Evolutionary conservation across 2,329 filamentous ascomycete genomes (phyloP), one percentile per base, ranked within the genome.

Genomic region (Colletotrichum sp.): DNA sequence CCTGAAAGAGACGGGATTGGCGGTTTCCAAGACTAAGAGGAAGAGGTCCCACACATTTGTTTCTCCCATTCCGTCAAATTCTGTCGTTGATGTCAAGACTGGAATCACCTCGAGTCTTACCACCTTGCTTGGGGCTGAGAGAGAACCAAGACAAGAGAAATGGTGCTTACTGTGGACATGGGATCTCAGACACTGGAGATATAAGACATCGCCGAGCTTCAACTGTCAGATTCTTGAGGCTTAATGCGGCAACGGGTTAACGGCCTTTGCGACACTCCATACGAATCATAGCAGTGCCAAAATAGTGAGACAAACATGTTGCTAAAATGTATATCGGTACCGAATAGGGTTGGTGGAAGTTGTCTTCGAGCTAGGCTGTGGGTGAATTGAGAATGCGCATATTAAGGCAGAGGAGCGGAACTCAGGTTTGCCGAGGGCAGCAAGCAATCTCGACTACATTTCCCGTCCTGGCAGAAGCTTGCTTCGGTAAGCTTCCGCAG

Each of bases 351-450:
- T 21, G 44, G 10, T 49, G 15, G 3, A 49, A 6, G 18, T 21
- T n/a, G 3, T 49, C 18, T 21, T 49, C 44, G 18, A 49, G 44
- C 44, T 49, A 13, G 44, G n/a, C 0, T 3, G 10, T 49, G n/a
- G 1, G 4, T 49, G 44, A 4, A 6, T 10, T 12, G 28, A 30
- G 28, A 30, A 30, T 30, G 28, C 2, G n/a, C 10, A 49, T 21
- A 3, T 6, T 1, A 13, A 49, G 44, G n/a, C 10, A n/a, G n/a
- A 49, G 44, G 44, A 1, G 0, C 18, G n/a, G 18, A 49, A 1
- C 10, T 21, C 10, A 44, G 2, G 44, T 49, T 49, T 49, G n/a
- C 44, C 18, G n/a, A 49, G 28, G 28, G 28, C 8, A 49, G 15
- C 10, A 4, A 21, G 44, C 44, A 21, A 49, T 2, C 15, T 8